Evolutionary conservation across 441 rosid species (phyloP).

Genomic region (Jatropha multifida): DNA sequence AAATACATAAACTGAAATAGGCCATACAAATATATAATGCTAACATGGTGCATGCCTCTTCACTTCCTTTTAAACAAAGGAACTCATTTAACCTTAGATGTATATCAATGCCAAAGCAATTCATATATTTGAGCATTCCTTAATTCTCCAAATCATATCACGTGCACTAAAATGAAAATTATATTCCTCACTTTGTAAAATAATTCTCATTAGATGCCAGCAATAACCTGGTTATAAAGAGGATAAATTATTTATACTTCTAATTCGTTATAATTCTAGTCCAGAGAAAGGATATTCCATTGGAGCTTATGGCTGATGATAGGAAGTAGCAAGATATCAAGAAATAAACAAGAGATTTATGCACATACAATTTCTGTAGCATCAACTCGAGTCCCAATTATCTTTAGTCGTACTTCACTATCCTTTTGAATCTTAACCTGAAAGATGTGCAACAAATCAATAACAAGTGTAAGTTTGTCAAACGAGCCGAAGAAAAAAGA

Average conservation of each 20-base stretch:
- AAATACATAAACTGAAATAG: background rate
- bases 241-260: background rate
- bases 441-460: slow-evolving; percentile 16
- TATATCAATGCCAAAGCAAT: background rate
- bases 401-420: slow-evolving; percentile 90
- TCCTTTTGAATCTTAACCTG: slow-evolving; percentile 95
- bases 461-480: slow-evolving; percentile 14
- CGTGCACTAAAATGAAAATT: background rate
- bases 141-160: background rate
- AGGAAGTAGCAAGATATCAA: background rate
- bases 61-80: background rate
- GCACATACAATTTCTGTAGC: slow-evolving; percentile 81
- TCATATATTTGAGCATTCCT: background rate
- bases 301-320: background rate
- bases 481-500: background rate
- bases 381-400: slow-evolving; percentile 91
- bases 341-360: background rate
- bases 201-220: background rate
- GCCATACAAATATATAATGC: background rate
- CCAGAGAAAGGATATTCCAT: background rate
- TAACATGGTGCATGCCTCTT: background rate
- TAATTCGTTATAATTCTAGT: background rate
- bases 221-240: background rate
- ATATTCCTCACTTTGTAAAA: background rate
- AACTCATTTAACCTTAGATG: background rate